Percentiles rank a stretch among this genome's conserved stretches.
Conservation (phyloP, 2,329 filamentous ascomycete species). For the Exophiala bonariae region DNA sequence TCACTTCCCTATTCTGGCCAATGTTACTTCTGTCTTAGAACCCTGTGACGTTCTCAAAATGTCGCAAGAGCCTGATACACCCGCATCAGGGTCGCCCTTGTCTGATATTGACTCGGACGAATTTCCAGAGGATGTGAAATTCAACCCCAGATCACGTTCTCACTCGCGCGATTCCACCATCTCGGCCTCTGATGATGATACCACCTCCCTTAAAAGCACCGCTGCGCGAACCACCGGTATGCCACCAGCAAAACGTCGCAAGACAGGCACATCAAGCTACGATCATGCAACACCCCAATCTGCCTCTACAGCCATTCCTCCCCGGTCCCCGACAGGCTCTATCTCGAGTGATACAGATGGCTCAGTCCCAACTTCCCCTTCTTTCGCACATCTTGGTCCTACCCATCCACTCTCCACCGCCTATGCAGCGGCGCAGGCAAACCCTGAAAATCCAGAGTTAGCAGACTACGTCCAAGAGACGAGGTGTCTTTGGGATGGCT, state of each 20-base stretch:
- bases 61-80: slow-evolving; percentile 35
- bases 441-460: slow-evolving; percentile 28
- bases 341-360: slow-evolving; percentile 90
- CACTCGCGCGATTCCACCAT: slow-evolving; percentile 35
- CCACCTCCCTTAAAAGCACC: slow-evolving; percentile 22
- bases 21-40: too few species aligned
- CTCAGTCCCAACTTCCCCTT: slow-evolving; percentile 72
- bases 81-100: slow-evolving; percentile 62
- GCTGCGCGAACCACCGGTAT: slow-evolving; percentile 34
- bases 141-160: slow-evolving; percentile 49
- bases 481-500: slow-evolving; percentile 75
- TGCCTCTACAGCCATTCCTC: slow-evolving; percentile 30
- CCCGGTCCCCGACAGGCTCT: slow-evolving; percentile 59
- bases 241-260: slow-evolving; percentile 51
- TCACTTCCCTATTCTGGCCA: too few species aligned
- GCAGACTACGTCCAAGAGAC: slow-evolving; percentile 61
- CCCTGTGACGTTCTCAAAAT: neutral
- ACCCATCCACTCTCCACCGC: slow-evolving; percentile 33
- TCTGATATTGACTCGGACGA: slow-evolving; percentile 65
- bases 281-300: slow-evolving; percentile 54
- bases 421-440: slow-evolving; percentile 34
- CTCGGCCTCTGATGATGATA: slow-evolving; percentile 33
- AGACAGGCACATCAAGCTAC: slow-evolving; percentile 45
- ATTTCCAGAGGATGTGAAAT: slow-evolving; percentile 60
- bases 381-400: slow-evolving; percentile 58